These are phyloP conservation scores for Pestalotiopsis sp. DNA, from an alignment of 2,329 filamentous ascomycete species.

Conservation along the genomic window DNA sequence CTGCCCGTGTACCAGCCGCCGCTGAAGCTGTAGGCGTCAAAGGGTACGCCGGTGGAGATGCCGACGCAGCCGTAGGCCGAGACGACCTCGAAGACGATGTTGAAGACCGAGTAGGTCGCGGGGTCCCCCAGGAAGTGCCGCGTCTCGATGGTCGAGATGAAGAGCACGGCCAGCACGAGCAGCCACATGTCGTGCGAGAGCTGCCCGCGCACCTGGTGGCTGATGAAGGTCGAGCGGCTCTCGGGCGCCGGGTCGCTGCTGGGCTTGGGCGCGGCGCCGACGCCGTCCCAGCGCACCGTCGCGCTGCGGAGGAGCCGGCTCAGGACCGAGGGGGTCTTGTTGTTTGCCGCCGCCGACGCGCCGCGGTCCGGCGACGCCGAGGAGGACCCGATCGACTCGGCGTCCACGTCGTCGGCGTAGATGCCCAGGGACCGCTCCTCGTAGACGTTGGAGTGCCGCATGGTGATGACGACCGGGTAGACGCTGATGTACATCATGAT, in stretches of 20 bases:
- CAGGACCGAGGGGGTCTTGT: constrained; percentile 27
- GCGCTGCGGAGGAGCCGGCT: constrained; percentile 38
- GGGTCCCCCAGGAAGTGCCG: constrained; percentile 54
- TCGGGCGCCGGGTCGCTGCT: constrained; percentile 16
- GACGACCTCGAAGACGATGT: constrained; percentile 60
- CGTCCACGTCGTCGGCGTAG: constrained; percentile 40
- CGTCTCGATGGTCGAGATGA: constrained; percentile 64
- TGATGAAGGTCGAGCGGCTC: constrained; percentile 50
- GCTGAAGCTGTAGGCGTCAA: constrained; percentile 55
- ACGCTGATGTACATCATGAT: constrained; percentile 70
- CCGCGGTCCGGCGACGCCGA: too few relatives aligned
- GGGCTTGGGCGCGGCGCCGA: constrained; percentile 36
- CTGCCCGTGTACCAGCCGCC: constrained; percentile 56
- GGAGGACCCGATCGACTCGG: constrained; percentile 18
- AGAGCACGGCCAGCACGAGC: constrained; percentile 61
- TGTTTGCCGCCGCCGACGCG: background rate
- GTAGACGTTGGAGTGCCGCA: constrained; percentile 72
- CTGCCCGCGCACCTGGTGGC: constrained; percentile 64
- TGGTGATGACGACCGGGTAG: constrained; percentile 64
- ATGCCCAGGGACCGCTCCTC: constrained; percentile 69
- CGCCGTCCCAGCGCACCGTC: constrained; percentile 39
- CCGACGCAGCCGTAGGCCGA: constrained; percentile 65
- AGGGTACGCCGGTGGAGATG: constrained; percentile 57
- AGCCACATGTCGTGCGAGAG: constrained; percentile 70
- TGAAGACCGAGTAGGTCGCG: constrained; percentile 59